Percentiles rank a stretch among this genome's conserved stretches.
phyloP scores from a whole-genome alignment of 129 eudicot species.

The Rutidosis leptorrhynchoides region DNA sequence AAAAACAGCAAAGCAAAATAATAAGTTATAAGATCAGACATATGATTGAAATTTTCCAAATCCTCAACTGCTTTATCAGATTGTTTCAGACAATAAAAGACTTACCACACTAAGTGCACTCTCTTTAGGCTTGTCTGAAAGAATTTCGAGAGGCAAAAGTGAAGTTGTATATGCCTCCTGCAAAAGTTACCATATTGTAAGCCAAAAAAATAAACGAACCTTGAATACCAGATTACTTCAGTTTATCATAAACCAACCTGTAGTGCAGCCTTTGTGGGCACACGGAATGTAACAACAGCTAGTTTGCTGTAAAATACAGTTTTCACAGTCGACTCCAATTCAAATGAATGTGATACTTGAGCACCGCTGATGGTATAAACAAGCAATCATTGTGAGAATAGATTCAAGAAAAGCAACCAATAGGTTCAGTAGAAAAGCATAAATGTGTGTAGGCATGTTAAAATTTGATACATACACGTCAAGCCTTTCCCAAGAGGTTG shows the following conservation, averaged over 20 bases:
- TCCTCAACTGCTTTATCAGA: not conserved
- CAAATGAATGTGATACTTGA: slow-evolving; percentile 68
- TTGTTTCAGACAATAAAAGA: not conserved
- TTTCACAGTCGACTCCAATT: slow-evolving; percentile 63
- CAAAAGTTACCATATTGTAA: not conserved
- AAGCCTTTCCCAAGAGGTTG: slow-evolving; percentile 62
- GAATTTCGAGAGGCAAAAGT: slow-evolving; percentile 50
- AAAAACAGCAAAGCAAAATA: not conserved
- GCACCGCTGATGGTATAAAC: slow-evolving; percentile 52
- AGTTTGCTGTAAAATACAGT: slow-evolving; percentile 64
- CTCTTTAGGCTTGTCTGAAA: slow-evolving; percentile 43
- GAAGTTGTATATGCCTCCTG: slow-evolving; percentile 43
- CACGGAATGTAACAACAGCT: slow-evolving; percentile 70
- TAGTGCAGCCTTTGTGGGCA: slow-evolving; percentile 66
- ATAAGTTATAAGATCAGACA: slow-evolving; percentile 18
- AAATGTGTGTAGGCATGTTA: not conserved
- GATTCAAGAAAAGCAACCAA: not conserved
- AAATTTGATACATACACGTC: slow-evolving; percentile 38
- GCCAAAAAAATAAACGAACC: not conserved
- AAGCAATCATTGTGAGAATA: slow-evolving; percentile 29
- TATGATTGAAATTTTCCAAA: not conserved
- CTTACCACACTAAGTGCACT: slow-evolving; percentile 58
- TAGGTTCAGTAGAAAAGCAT: not conserved
- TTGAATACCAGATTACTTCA: not conserved
- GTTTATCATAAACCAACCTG: slow-evolving; percentile 34